Percentiles rank a stretch among this genome's conserved stretches.
phyloP scores from a whole-genome alignment of 495 filamentous ascomycete genomes.

The Cairneyella variabilis region DNA sequence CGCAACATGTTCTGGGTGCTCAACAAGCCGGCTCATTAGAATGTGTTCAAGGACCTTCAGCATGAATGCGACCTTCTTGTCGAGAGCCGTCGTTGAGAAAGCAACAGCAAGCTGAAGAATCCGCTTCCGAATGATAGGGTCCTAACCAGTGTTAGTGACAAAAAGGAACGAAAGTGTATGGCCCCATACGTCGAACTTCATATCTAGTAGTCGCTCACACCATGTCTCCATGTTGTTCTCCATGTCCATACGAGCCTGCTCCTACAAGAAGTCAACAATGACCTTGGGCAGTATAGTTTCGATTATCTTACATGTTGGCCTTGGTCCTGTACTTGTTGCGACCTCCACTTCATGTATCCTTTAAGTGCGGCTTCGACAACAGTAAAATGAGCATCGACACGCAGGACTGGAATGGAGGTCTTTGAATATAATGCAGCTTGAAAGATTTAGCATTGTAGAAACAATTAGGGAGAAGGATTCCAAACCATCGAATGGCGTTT shows the following conservation, averaged over 20 bases:
- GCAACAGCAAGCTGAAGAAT: slow-evolving; percentile 80
- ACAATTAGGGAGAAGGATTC: slow-evolving; percentile 6
- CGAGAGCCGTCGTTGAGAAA: slow-evolving; percentile 78
- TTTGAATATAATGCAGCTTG: slow-evolving; percentile 74
- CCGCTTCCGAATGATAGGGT: slow-evolving; percentile 81
- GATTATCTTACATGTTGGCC: slow-evolving; percentile 42
- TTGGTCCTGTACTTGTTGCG: slow-evolving; percentile 46
- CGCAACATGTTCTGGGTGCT: slow-evolving; percentile 59
- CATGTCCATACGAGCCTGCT: slow-evolving; percentile 57
- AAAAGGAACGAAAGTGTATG: not conserved
- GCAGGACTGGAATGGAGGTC: slow-evolving; percentile 69
- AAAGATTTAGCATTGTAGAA: slow-evolving; percentile 29
- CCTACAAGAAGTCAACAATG: slow-evolving; percentile 31
- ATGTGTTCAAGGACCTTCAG: slow-evolving; percentile 86
- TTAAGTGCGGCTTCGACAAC: slow-evolving; percentile 90
- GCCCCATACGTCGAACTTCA: slow-evolving; percentile 53
- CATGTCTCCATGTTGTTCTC: slow-evolving; percentile 72
- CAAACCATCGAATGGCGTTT: slow-evolving; percentile 66
- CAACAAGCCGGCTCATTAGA: slow-evolving; percentile 70
- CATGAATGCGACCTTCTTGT: slow-evolving; percentile 73
- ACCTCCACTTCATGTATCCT: slow-evolving; percentile 80
- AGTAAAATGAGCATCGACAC: slow-evolving; percentile 82
- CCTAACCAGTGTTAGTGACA: slow-evolving; percentile 37
- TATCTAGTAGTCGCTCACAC: slow-evolving; percentile 70
- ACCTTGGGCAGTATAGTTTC: slow-evolving; percentile 9